Conservation (phyloP, 2,329 filamentous ascomycete genomes). For the Clathrospora elynae region DNA sequence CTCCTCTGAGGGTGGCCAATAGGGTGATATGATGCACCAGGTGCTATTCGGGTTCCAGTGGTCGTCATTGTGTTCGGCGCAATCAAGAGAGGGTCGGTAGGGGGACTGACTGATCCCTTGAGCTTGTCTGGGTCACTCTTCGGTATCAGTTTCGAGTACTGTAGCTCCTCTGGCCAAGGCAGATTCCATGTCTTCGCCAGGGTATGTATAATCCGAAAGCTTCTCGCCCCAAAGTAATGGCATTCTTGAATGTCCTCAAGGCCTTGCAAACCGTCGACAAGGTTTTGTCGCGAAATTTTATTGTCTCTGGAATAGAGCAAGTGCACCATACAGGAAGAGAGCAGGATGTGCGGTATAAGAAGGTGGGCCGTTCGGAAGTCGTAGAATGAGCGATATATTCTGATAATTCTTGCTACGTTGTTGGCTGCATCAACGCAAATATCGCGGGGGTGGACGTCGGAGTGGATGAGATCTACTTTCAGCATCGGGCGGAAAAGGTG, state of each 20-base stretch:
- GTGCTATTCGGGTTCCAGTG: constrained; percentile 15
- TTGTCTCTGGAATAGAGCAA: constrained; percentile 52
- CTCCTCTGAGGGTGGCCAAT: constrained; percentile 17
- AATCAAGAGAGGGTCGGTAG: constrained; percentile 25
- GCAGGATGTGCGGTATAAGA: constrained; percentile 48
- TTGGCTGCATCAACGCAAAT: constrained; percentile 63
- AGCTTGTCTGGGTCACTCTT: constrained; percentile 15
- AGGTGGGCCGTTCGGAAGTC: constrained; percentile 50
- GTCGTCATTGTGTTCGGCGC: constrained; percentile 20
- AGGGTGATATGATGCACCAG: constrained; percentile 8
- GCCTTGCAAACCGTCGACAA: constrained; percentile 51
- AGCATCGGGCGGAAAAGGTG: constrained; percentile 77
- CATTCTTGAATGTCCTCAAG: constrained; percentile 52
- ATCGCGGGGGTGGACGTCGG: constrained; percentile 66
- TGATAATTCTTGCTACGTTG: constrained; percentile 51
- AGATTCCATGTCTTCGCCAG: constrained; percentile 53
- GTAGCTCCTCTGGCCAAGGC: constrained; percentile 48
- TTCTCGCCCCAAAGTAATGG: constrained; percentile 52
- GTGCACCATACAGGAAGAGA: constrained; percentile 53
- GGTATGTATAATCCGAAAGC: constrained; percentile 51
- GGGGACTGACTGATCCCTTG: constrained; percentile 26
- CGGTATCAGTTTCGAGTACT: constrained; percentile 34
- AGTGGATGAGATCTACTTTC: constrained; percentile 63
- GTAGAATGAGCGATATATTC: constrained; percentile 52
- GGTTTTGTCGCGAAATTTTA: constrained; percentile 43